Evolutionary conservation across 176 grass and related monocot genomes (phyloP).

Genomic region (Oryza nivara): DNA sequence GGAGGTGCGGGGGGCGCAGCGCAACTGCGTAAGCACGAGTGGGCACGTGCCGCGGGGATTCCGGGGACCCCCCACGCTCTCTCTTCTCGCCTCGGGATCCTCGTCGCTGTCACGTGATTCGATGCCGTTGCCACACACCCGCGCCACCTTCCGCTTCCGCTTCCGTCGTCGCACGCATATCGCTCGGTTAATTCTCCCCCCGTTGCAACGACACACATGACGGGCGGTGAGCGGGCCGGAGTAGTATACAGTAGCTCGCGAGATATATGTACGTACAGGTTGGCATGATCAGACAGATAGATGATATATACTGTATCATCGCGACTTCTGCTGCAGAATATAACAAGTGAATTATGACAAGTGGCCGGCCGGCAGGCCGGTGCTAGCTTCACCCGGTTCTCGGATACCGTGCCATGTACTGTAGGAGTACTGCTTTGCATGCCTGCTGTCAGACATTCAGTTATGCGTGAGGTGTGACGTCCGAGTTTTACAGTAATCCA

Average conservation of each 20-base stretch:
- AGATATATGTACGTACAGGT: too few species aligned
- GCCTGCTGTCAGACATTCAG: background rate
- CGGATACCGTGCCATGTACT: background rate
- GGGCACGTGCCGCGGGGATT: conserved; percentile 71
- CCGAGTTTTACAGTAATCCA: background rate
- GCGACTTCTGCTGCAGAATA: too few species aligned
- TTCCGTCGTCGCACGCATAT: too few species aligned
- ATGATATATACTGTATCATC: too few species aligned
- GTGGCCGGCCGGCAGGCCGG: background rate
- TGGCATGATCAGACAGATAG: too few species aligned
- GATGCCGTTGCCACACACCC: conserved; percentile 43
- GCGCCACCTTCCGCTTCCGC: too few species aligned
- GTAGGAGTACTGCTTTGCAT: background rate
- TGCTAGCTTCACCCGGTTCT: background rate
- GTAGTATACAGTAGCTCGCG: too few species aligned
- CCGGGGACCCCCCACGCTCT: conserved; percentile 22
- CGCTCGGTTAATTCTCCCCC: too few species aligned
- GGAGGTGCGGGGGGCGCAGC: conserved; percentile 10
- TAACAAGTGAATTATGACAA: background rate
- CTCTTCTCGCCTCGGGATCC: conserved; percentile 78
- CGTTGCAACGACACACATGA: too few species aligned
- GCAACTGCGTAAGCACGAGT: conserved; percentile 61
- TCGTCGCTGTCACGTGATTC: conserved; percentile 81
- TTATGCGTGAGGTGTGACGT: background rate
- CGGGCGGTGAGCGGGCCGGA: too few species aligned